A percentile compares a stretch with the other conserved stretches of the same genome.
phyloP scores from a whole-genome alignment of 495 filamentous ascomycete species.

The Staphylotrichum longicolle region DNA sequence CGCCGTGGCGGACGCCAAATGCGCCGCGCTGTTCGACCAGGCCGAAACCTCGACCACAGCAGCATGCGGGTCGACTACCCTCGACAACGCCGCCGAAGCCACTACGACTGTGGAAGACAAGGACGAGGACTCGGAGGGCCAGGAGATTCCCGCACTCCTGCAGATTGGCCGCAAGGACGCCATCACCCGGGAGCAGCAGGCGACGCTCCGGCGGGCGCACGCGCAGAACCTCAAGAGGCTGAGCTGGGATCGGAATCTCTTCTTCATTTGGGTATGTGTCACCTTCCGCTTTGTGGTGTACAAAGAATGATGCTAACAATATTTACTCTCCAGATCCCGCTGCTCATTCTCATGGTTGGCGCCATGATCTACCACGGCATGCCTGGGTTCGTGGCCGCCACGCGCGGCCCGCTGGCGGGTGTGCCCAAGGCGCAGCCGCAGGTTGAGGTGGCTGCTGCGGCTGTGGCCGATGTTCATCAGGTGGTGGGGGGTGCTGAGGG shows the following conservation, averaged over 20 bases:
- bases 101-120: slow-evolving; percentile 24
- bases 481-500: not conserved
- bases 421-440: slow-evolving; percentile 7
- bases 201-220: slow-evolving; percentile 67
- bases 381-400: slow-evolving; percentile 12
- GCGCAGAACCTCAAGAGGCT: slow-evolving; percentile 72
- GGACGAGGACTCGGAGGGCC: slow-evolving; percentile 9
- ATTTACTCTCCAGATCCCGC: slow-evolving; percentile 38
- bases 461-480: not conserved
- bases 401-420: not conserved
- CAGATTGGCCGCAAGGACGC: slow-evolving; percentile 52
- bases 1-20: slow-evolving; percentile 64
- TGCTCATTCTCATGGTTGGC: slow-evolving; percentile 27
- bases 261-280: slow-evolving; percentile 74
- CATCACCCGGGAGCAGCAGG: slow-evolving; percentile 70
- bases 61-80: not conserved
- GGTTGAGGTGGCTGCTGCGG: slow-evolving; percentile 3
- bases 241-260: slow-evolving; percentile 73
- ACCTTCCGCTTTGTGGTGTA: slow-evolving; percentile 29
- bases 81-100: slow-evolving; percentile 1
- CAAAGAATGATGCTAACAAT: slow-evolving; percentile 29
- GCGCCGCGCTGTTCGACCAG: slow-evolving; percentile 56
- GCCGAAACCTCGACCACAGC: slow-evolving; percentile 26
- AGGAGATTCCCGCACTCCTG: slow-evolving; percentile 43
- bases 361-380: slow-evolving; percentile 28